Base-by-base conservation (phyloP, 441 rosid genomes). In the Flueggea neowawraea region DNA sequence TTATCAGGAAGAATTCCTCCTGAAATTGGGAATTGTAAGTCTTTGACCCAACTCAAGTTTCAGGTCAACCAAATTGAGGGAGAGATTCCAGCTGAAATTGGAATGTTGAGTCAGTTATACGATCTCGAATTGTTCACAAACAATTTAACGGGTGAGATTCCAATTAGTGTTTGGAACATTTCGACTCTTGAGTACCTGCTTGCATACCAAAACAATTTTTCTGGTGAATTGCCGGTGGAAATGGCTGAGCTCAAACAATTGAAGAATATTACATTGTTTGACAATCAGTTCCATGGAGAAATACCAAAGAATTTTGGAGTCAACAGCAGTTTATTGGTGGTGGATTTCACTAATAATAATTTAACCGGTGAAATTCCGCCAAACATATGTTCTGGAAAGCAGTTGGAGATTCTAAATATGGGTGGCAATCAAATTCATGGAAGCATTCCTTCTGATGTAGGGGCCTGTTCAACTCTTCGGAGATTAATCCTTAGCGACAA, bases 351-450 rank as follows among this genome's bases (percentile, higher is more conserved):
- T 22, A 73, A 69, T 53, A 92, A 92, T 62, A 62, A 56, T 43
- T 86, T 89, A 79, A 80, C 73, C 4, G 94, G 96, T 52, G 69
- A 64, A 48, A 79, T 89, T 52, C 95, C 96, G 0, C 76, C 85
- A 9, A 64, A 77, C 75, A 84, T 92, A 60, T 89, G 98, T 83
- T 76, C 62, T 10, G 75, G 91, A 62, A 76, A 81, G 59, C 75
- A 66, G 61, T 52, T 89, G 69, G 47, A 52, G 28, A 58, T 80
- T 16, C 73, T 87, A 68, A 72, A 61, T 67, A 65, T 89, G 71
- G 93, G 84, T 39, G 64, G 64, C 44, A 89, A 89, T 76, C 91
- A 72, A 58, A 78, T 92, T 70, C 74, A 70, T 56, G 96, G 96
- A 6, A 67, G 69, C 73, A 69, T 92, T 64, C 93, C 91, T 56